Base-by-base conservation (phyloP, 495 filamentous ascomycete genomes). In the Penicillium fimorum region DNA sequence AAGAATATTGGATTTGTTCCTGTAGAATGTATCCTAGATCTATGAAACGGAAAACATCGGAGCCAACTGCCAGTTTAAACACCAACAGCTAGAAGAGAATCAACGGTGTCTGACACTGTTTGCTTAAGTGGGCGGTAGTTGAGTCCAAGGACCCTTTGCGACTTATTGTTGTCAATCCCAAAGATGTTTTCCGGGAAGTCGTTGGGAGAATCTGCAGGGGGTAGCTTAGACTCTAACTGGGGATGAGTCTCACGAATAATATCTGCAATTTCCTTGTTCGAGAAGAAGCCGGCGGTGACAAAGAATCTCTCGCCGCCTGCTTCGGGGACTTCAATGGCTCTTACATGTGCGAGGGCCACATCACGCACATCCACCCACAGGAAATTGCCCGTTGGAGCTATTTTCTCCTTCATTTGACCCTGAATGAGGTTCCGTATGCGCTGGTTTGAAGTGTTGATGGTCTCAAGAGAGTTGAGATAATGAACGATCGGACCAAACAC, bases 291-390 rank as follows among this genome's bases (percentile, higher is more conserved):
- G 27, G 79, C 80, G 1, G 82, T 77, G 24, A 86, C 66, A 70
- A 93, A 87, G 72, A 89, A 91, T 45, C 89, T 74, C 69, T 92
- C 83, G 27, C 80, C 81, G 2, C 80, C 84, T 13, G 88, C 90
- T 47, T 85, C 84, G 1, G 82, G 69, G 3, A 82, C 70, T 54
- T 90, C 86, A 24, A 87, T 84, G 4, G 89, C 87, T 32, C 79
- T 77, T 13, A 92, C 80, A 65, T 94, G 90, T 2, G 86, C 86
- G 10, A 84, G 68, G 0, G 90, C 89, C 42, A 89, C 71, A 57
- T 92, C 87, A 9, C 84, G 79, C 8, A 90, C 87, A 68, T 90
- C 87, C 18, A 84, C 79, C 81, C 82, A 90, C 13, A 86, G 63
- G 63, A 76, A 84, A 0, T 66, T 68, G 4, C 76, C 80, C 3